phyloP scores from a whole-genome alignment of 169 alveolate species.

The Theileria parva region DNA sequence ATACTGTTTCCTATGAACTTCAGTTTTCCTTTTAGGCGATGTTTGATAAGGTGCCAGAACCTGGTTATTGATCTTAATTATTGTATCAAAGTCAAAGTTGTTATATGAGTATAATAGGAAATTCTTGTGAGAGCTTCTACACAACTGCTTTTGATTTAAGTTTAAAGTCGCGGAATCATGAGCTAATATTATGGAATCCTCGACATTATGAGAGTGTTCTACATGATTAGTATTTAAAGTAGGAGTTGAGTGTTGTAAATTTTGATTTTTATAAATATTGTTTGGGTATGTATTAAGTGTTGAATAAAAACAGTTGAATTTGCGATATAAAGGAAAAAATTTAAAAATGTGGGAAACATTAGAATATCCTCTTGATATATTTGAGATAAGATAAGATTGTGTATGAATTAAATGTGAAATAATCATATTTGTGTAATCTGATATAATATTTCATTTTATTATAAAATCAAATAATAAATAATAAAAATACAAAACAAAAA shows the following conservation, averaged over 20 bases:
- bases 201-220: neutral
- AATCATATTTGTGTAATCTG: too few species aligned
- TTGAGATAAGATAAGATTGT: too few species aligned
- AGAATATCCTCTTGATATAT: too few species aligned
- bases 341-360: too few species aligned
- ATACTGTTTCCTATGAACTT: conserved; percentile 33
- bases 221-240: neutral
- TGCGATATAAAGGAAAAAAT: neutral
- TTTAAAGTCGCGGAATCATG: conserved; percentile 25
- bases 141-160: conserved; percentile 49
- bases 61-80: conserved; percentile 47
- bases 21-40: conserved; percentile 34
- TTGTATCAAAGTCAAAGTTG: conserved; percentile 42
- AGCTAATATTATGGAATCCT: conserved; percentile 26
- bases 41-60: conserved; percentile 64
- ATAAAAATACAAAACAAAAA: too few species aligned
- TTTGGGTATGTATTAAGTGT: neutral
- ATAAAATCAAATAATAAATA: too few species aligned
- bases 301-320: neutral
- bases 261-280: neutral
- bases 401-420: too few species aligned
- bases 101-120: conserved; percentile 47
- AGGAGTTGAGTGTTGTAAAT: neutral
- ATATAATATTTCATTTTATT: too few species aligned
- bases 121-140: conserved; percentile 61